Base-by-base conservation (phyloP, 2,329 filamentous ascomycete genomes). In the Raffaelea albimanens region DNA sequence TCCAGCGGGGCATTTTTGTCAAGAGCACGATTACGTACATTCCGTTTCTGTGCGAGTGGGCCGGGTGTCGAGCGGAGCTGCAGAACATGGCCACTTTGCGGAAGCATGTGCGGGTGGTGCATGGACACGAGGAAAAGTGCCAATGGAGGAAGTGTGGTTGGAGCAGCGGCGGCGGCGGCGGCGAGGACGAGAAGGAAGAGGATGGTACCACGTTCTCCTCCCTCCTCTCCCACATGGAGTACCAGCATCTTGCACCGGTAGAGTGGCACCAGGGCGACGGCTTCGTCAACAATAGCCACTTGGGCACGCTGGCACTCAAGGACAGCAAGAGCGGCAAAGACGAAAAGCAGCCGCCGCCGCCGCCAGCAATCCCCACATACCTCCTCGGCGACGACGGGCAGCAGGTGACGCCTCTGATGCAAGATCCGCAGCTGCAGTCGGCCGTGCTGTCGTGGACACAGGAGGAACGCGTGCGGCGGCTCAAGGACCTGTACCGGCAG, bases 261-360 rank as follows among this genome's bases (percentile, higher is more conserved):
- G 63, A 67, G 34, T 82, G 78, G 79, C 69, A 80, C 52, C 64
- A 74, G 39, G 80, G 80, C 16, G 80, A 83, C 45, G 80, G 80
- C 0, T 72, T 72, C 9, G 65, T 61, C 47, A 78, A 77, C 53
- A 63, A 23, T 31, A 44, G 51, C 43, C 43, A 51, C 21, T 8
- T 43, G 5, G 48, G 48, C 2, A 49, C 51, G 19, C 46, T 43
- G 7, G 20, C 14, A 3, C 31, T 20, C 23, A 31, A 44, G 3
- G n/a, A 25, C 13, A 10, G 3, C 31, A 11, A 14, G 20, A 2
- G 33, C 22, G 21, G 34, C 20, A 40, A n/a, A 4, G 29, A 18
- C 9, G 19, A 21, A 20, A 18, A 21, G n/a, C 14, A 19, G 39
- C 13, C 25, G 23, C 34, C 9, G 31, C 20, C 11, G 34, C 47